Percentiles rank a stretch among this genome's conserved stretches.
Evolutionary conservation across 345 rosid genomes (phyloP).

Genomic region (Bretschneidera sinensis): DNA sequence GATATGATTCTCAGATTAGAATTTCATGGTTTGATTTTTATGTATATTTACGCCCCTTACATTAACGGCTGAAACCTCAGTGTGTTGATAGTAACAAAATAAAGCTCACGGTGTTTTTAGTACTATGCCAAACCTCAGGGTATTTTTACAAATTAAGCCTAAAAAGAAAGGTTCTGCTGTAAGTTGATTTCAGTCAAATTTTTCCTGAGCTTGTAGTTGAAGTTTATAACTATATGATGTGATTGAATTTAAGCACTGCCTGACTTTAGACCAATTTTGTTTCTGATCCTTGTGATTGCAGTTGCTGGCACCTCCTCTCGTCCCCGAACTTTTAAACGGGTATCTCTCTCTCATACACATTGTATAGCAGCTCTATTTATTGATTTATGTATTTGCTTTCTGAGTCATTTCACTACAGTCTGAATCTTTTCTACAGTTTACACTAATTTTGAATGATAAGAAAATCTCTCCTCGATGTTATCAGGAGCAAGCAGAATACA

Average conservation of each 20-base stretch:
- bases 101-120: too few relatives aligned
- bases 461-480: background rate
- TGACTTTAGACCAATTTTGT: background rate
- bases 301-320: slow-evolving; percentile 88
- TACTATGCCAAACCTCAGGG: too few relatives aligned
- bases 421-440: background rate
- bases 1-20: too few relatives aligned
- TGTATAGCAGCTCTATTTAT: background rate
- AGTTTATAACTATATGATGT: background rate
- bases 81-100: too few relatives aligned
- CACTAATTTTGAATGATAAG: background rate
- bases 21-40: too few relatives aligned
- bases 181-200: background rate
- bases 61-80: background rate
- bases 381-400: background rate
- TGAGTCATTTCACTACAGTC: background rate
- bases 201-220: background rate
- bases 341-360: slow-evolving; percentile 18
- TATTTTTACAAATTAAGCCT: background rate
- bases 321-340: slow-evolving; percentile 81
- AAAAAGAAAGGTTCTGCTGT: background rate
- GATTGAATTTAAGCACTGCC: background rate
- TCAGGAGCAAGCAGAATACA: slow-evolving; percentile 53
- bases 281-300: slow-evolving; percentile 26
- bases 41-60: too few relatives aligned